Percentiles rank a stretch among this genome's conserved stretches.
phyloP scores from a whole-genome alignment of 352 stramenopile species.

The Phytophthora pini region DNA sequence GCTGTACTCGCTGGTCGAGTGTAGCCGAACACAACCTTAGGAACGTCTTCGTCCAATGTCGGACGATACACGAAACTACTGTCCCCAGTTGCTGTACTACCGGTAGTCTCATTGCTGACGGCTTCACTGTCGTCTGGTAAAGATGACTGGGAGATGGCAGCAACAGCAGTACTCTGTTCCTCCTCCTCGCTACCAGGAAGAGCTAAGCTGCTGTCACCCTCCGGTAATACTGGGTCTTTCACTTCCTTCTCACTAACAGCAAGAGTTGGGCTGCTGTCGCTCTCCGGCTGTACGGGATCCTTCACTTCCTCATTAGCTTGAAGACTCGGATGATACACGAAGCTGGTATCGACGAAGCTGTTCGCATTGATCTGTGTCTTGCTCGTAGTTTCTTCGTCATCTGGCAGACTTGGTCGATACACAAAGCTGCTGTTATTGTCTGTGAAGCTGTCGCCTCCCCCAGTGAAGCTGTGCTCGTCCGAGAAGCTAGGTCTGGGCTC shows the following conservation, averaged over 20 bases:
- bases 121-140: too few species aligned
- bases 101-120: too few species aligned
- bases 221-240: neutral
- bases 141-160: too few species aligned
- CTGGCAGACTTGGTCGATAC: slow-evolving; percentile 28
- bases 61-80: slow-evolving; percentile 6
- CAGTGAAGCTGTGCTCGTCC: slow-evolving; percentile 32
- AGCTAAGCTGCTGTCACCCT: too few species aligned
- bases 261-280: neutral
- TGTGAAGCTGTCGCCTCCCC: slow-evolving; percentile 23
- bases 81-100: neutral
- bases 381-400: slow-evolving; percentile 14
- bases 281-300: neutral
- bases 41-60: slow-evolving; percentile 4
- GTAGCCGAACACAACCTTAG: neutral
- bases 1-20: neutral
- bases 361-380: neutral
- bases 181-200: too few species aligned
- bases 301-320: neutral
- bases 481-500: slow-evolving; percentile 30
- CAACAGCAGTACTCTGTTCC: too few species aligned
- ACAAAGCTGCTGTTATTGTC: slow-evolving; percentile 39
- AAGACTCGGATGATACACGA: slow-evolving; percentile 14
- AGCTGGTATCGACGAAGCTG: slow-evolving; percentile 25
- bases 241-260: neutral